A percentile compares a stretch with the other conserved stretches of the same genome.
phyloP scores from a whole-genome alignment of 495 filamentous ascomycete genomes.

The Xylaria palmicola region DNA sequence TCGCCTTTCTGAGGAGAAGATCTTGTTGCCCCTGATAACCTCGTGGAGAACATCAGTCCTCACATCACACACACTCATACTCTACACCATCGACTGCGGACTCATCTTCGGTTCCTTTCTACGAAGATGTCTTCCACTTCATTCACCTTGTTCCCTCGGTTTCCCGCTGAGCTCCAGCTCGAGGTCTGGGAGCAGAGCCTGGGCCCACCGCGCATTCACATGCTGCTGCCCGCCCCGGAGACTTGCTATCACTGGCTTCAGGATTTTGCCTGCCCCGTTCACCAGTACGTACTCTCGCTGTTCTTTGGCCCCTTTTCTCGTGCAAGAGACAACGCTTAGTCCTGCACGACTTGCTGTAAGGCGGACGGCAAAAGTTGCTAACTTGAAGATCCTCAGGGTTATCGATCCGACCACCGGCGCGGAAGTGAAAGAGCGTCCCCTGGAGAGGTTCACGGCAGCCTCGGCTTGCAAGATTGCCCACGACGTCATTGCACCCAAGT shows the following conservation, averaged over 20 bases:
- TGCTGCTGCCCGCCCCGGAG: not conserved
- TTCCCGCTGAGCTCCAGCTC: not conserved
- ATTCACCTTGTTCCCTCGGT: not conserved
- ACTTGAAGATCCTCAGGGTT: no score
- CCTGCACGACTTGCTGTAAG: no score
- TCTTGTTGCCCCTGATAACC: no score
- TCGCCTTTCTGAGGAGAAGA: no score
- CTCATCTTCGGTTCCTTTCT: not conserved
- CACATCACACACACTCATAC: not conserved
- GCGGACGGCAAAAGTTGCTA: no score
- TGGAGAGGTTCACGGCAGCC: not conserved
- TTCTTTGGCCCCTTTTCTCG: not conserved
- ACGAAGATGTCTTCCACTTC: not conserved
- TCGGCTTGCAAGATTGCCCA: not conserved
- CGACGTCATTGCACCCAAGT: not conserved
- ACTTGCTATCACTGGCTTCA: not conserved
- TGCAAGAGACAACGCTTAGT: not conserved
- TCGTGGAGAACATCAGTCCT: no score
- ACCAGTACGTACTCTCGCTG: not conserved
- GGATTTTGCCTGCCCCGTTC: not conserved
- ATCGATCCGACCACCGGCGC: not conserved
- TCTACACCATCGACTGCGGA: not conserved
- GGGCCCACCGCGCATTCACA: not conserved
- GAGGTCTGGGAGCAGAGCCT: not conserved
- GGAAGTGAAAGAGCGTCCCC: not conserved